Percentiles rank a stretch among this genome's conserved stretches.
These are phyloP conservation scores for Fusarium pseudograminearum DNA, from an alignment of 2,329 filamentous ascomycete genomes.

Conservation along the genomic window DNA sequence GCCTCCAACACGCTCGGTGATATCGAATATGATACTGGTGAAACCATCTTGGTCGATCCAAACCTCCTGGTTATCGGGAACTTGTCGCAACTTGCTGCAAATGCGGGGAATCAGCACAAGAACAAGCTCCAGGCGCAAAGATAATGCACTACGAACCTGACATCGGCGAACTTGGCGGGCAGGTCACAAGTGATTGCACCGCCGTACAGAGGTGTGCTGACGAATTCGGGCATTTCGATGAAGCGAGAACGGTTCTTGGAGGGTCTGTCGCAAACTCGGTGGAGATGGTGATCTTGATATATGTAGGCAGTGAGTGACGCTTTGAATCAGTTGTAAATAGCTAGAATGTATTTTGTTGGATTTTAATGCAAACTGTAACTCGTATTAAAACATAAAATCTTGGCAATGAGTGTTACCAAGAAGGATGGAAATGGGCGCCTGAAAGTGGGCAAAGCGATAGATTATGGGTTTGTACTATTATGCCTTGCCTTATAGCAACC, in stretches of 20 bases:
- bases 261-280: slow-evolving; percentile 13
- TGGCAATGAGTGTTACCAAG: slow-evolving; percentile 26
- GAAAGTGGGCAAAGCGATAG: slow-evolving; percentile 36
- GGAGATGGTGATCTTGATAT: neutral
- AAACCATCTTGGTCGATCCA: slow-evolving; percentile 87
- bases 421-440: slow-evolving; percentile 25
- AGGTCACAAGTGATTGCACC: slow-evolving; percentile 78
- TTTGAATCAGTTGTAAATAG: neutral
- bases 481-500: slow-evolving; percentile 15
- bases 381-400: slow-evolving; percentile 14
- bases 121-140: slow-evolving; percentile 19
- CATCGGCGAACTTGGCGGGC: slow-evolving; percentile 76
- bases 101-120: slow-evolving; percentile 18
- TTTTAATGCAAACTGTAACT: slow-evolving; percentile 14
- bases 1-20: slow-evolving; percentile 81
- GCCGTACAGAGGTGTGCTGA: slow-evolving; percentile 74
- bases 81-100: slow-evolving; percentile 75
- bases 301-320: slow-evolving; percentile 9
- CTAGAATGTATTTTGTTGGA: slow-evolving; percentile 1
- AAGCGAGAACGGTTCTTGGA: neutral
- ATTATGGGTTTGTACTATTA: slow-evolving; percentile 30
- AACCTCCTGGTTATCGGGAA: slow-evolving; percentile 91
- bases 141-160: slow-evolving; percentile 65
- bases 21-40: slow-evolving; percentile 89
- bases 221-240: slow-evolving; percentile 65